These are phyloP conservation scores for Arabidopsis arenosa DNA, from an alignment of 345 rosid species.

Conservation along the genomic window DNA sequence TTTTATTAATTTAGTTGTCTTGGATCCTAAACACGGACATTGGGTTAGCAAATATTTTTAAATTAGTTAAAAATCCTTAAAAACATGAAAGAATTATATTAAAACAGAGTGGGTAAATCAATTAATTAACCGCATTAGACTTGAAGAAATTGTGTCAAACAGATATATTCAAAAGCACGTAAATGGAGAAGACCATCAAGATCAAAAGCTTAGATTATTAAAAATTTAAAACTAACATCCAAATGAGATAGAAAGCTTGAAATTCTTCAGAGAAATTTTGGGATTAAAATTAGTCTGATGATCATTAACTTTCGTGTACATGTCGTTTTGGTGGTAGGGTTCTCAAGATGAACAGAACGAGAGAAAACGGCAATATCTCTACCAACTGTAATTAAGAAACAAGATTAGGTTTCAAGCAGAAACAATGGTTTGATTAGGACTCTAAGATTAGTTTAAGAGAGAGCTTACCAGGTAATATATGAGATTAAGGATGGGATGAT, in stretches of 20 bases:
- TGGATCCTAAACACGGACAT: neutral
- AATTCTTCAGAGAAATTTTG: neutral
- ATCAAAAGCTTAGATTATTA: neutral
- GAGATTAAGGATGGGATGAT: constrained; percentile 80
- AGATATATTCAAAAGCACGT: neutral
- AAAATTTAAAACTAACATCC: neutral
- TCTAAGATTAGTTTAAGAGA: constrained; percentile 19
- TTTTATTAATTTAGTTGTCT: too few species aligned
- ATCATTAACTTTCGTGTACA: neutral
- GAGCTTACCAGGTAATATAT: constrained; percentile 75
- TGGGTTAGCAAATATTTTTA: too few species aligned
- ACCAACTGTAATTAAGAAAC: constrained; percentile 61
- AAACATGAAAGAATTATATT: too few species aligned
- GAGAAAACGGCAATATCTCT: constrained; percentile 80
- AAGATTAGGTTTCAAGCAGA: constrained; percentile 13
- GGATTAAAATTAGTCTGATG: neutral
- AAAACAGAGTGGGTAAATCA: too few species aligned
- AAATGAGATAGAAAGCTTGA: neutral
- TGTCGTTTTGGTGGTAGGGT: constrained; percentile 82
- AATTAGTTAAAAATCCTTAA: too few species aligned
- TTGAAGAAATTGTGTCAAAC: neutral
- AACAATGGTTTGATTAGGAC: neutral
- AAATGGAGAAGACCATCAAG: neutral
- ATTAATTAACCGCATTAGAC: neutral
- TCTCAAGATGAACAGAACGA: constrained; percentile 81